phyloP scores from a whole-genome alignment of 148 eudicot genomes.

The Camellia sinensis region DNA sequence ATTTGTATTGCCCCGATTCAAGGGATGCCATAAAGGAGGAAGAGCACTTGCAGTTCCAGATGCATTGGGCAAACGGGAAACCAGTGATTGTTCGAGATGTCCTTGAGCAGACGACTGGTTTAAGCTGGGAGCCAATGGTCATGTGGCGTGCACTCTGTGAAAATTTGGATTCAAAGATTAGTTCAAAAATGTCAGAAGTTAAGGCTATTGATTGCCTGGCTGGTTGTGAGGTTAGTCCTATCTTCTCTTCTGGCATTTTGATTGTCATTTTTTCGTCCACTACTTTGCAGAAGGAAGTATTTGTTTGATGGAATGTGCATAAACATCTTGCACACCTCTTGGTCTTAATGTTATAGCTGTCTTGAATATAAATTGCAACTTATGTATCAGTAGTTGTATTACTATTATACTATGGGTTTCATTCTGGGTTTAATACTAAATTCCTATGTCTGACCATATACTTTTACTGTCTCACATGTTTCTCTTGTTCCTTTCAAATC shows the following conservation, averaged over 20 bases:
- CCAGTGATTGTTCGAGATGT: conserved; percentile 75
- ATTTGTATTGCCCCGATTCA: conserved; percentile 51
- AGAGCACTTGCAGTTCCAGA: conserved; percentile 40
- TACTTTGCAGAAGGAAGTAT: not conserved
- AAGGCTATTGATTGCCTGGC: conserved; percentile 83
- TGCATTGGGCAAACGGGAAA: conserved; percentile 74
- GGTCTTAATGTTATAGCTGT: not conserved
- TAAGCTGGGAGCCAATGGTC: conserved; percentile 97
- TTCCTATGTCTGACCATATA: not conserved
- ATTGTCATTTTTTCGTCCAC: not conserved
- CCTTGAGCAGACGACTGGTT: conserved; percentile 56
- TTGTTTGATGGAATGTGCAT: not conserved
- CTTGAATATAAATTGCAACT: not conserved
- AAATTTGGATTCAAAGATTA: conserved; percentile 38
- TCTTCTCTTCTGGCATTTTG: conserved; percentile 4
- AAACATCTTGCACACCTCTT: not conserved
- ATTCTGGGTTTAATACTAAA: not conserved
- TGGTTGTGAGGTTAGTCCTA: conserved; percentile 65
- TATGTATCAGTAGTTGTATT: not conserved
- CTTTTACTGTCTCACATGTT: conserved; percentile 1
- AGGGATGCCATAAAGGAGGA: conserved; percentile 32
- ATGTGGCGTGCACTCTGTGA: conserved; percentile 87
- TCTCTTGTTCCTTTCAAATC: not conserved
- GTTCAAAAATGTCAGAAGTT: conserved; percentile 45
- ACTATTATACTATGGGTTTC: not conserved